Conservation (phyloP, 1,284 basidiomycete species). For the Tilletia walkeri region DNA sequence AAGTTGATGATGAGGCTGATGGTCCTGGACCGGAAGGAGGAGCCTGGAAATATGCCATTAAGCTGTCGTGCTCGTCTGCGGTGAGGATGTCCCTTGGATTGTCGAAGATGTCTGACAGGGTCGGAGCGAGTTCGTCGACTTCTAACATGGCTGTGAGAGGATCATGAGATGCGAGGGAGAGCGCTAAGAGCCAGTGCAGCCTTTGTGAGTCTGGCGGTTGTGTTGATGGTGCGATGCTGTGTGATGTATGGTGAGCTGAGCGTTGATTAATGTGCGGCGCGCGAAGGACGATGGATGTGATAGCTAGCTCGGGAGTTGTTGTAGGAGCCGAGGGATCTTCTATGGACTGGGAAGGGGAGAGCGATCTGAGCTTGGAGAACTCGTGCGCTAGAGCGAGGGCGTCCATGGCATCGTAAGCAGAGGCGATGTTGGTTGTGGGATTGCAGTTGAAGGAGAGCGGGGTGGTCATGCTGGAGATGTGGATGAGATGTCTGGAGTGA, state of each 20-base stretch:
- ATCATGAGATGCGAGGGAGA: conserved; percentile 4
- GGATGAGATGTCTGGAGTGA: conserved; percentile 1
- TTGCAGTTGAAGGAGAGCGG: background rate
- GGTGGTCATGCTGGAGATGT: background rate
- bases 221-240: background rate
- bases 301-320: background rate
- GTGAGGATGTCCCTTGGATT: background rate
- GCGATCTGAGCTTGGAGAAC: background rate
- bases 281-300: background rate
- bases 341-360: background rate
- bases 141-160: background rate
- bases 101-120: background rate
- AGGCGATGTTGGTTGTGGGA: background rate
- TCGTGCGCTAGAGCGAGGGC: background rate
- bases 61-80: background rate
- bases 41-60: background rate
- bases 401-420: background rate
- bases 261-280: background rate
- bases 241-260: no score
- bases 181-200: background rate
- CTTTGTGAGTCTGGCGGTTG: background rate
- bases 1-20: no score
- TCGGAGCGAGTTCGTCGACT: background rate
- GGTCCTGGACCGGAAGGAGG: no score
- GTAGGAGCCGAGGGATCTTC: background rate